phyloP scores from a whole-genome alignment of 208 protist species.

The Trypanosoma lewisi region DNA sequence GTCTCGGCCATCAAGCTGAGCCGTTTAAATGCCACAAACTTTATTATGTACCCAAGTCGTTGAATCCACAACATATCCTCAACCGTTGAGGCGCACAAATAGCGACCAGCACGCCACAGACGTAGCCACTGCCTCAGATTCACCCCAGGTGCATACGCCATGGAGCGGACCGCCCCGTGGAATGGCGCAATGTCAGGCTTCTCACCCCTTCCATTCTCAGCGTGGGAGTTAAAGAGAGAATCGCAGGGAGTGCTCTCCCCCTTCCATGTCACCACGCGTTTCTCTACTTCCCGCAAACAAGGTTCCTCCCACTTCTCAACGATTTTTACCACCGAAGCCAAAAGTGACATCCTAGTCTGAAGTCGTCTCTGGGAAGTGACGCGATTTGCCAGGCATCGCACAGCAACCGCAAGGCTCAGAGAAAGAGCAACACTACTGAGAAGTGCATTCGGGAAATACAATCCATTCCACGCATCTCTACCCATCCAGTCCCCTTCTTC shows the following conservation, averaged over 20 bases:
- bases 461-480: background rate
- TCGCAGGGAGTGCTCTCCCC: background rate
- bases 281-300: constrained; percentile 34
- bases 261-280: background rate
- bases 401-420: constrained; percentile 9
- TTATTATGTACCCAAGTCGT: constrained; percentile 28
- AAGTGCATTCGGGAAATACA: constrained; percentile 1
- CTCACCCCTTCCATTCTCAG: background rate
- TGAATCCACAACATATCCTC: constrained; percentile 21
- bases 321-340: constrained; percentile 25
- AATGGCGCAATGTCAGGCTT: constrained; percentile 7
- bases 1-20: constrained; percentile 23
- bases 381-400: constrained; percentile 12
- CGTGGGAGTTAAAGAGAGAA: constrained; percentile 1
- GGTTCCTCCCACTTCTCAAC: constrained; percentile 42
- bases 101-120: constrained; percentile 20
- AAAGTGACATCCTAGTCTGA: constrained; percentile 33
- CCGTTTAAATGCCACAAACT: constrained; percentile 26
- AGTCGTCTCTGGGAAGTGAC: constrained; percentile 29
- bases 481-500: background rate
- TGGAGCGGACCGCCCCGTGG: constrained; percentile 21
- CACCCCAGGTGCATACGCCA: constrained; percentile 24
- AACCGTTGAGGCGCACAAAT: constrained; percentile 10
- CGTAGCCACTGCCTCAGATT: constrained; percentile 15
- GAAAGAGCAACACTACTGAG: constrained; percentile 24